These are phyloP conservation scores for Penicillium sp. DNA, from an alignment of 2,329 filamentous ascomycete genomes.

Conservation along the genomic window DNA sequence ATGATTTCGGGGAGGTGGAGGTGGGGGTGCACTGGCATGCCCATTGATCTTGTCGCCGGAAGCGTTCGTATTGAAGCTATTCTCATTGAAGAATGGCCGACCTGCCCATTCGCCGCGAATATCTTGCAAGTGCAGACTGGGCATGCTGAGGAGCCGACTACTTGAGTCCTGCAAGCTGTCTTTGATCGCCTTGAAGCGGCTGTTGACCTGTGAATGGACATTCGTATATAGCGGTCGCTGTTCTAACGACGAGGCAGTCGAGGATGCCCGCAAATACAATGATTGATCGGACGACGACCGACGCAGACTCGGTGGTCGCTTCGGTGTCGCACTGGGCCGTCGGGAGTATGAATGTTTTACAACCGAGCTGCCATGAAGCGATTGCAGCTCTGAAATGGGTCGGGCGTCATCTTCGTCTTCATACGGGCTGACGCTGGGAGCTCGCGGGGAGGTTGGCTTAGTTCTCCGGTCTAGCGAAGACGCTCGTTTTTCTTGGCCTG, in stretches of 20 bases:
- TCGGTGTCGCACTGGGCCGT: slow-evolving; percentile 27
- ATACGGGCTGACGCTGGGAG: slow-evolving; percentile 14
- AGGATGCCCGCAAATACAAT: slow-evolving; percentile 68
- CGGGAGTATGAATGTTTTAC: slow-evolving; percentile 35
- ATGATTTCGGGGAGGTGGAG: slow-evolving; percentile 22
- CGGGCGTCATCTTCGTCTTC: slow-evolving; percentile 27
- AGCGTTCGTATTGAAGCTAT: slow-evolving; percentile 15
- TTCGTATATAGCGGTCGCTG: slow-evolving; percentile 79
- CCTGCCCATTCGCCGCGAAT: slow-evolving; percentile 38
- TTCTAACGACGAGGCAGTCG: slow-evolving; percentile 76
- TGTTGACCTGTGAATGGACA: slow-evolving; percentile 81
- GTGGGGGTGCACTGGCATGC: slow-evolving; percentile 7
- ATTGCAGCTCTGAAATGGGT: slow-evolving; percentile 32
- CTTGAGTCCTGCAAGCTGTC: slow-evolving; percentile 84
- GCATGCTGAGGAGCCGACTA: slow-evolving; percentile 58
- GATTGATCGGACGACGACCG: slow-evolving; percentile 75
- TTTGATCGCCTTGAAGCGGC: slow-evolving; percentile 82
- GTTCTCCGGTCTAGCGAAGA: slow-evolving; percentile 22
- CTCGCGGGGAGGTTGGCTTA: slow-evolving; percentile 1
- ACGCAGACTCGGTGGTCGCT: slow-evolving; percentile 45
- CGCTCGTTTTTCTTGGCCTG: slow-evolving; percentile 1
- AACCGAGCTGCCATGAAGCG: slow-evolving; percentile 25
- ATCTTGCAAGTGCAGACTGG: slow-evolving; percentile 43
- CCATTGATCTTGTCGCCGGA: slow-evolving; percentile 9
- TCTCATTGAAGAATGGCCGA: slow-evolving; percentile 32